A percentile compares a stretch with the other conserved stretches of the same genome.
These are phyloP conservation scores for Populus alba DNA, from an alignment of 345 rosid species.

Conservation along the genomic window DNA sequence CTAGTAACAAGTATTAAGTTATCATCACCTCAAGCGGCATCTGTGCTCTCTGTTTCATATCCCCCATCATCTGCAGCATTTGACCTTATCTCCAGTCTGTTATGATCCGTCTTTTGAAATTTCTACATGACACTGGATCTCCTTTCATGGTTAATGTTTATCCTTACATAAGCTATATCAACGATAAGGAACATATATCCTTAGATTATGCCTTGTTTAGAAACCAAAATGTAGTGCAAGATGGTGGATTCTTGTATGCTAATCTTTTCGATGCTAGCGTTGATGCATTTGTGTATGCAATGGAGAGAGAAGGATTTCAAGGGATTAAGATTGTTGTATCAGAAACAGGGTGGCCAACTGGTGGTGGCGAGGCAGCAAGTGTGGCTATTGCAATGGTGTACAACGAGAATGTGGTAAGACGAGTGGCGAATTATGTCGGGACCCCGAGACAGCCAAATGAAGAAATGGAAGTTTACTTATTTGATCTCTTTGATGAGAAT, in stretches of 20 bases:
- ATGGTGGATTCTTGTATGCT: conserved; percentile 12
- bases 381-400: conserved; percentile 20
- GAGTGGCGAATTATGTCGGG: conserved; percentile 15
- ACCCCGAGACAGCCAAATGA: conserved; percentile 33
- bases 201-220: conserved; percentile 25
- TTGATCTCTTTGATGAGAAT: conserved; percentile 34
- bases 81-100: conserved; percentile 21
- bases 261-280: conserved; percentile 34
- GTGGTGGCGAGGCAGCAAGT: conserved; percentile 29
- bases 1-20: conserved; percentile 20
- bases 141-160: conserved; percentile 39
- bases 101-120: conserved; percentile 24
- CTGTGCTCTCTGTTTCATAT: conserved; percentile 30
- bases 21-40: conserved; percentile 39
- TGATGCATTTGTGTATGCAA: conserved; percentile 26
- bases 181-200: conserved; percentile 6
- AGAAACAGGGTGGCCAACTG: conserved; percentile 44
- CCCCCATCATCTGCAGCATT: conserved; percentile 40
- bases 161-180: conserved; percentile 23
- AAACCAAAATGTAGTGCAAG: conserved; percentile 1
- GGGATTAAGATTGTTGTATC: conserved; percentile 26
- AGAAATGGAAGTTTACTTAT: conserved; percentile 29
- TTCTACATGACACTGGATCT: conserved; percentile 20
- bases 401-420: conserved; percentile 28
- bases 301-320: conserved; percentile 28